Evolutionary conservation across 345 rosid species (phyloP).

Genomic region (Passiflora organensis): DNA sequence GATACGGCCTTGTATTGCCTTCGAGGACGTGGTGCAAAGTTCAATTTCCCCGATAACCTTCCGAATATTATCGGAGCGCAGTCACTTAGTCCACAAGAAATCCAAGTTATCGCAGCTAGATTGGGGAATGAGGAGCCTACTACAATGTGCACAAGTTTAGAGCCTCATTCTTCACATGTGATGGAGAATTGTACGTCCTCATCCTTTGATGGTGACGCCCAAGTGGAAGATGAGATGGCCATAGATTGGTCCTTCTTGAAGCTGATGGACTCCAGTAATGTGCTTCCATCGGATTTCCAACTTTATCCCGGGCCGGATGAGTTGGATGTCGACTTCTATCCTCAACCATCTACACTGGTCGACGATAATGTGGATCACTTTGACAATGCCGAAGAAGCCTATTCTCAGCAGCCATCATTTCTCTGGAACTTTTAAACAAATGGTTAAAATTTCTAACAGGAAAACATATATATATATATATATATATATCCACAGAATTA

Average conservation of each 20-base stretch:
- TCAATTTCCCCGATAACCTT: constrained; percentile 62
- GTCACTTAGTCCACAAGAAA: constrained; percentile 42
- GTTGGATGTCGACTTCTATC: constrained; percentile 3
- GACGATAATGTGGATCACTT: constrained; percentile 12
- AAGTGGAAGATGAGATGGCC: constrained; percentile 7
- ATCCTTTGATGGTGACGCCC: constrained; percentile 13
- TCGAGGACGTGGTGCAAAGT: constrained; percentile 54
- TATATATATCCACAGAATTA: no score
- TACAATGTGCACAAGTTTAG: not conserved
- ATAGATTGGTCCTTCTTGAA: constrained; percentile 46
- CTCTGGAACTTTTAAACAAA: constrained; percentile 56
- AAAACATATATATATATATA: no score
- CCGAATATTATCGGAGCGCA: constrained; percentile 43
- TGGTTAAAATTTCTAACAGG: no score
- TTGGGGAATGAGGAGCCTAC: constrained; percentile 37
- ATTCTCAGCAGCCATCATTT: constrained; percentile 31
- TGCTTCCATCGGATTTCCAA: constrained; percentile 18
- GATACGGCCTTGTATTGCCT: constrained; percentile 75
- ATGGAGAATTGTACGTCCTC: constrained; percentile 6
- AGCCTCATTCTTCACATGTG: not conserved
- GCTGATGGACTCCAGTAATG: constrained; percentile 18
- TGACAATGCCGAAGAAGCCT: constrained; percentile 1
- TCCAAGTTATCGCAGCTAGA: constrained; percentile 51
- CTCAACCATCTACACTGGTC: constrained; percentile 4
- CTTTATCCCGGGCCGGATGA: constrained; percentile 22